phyloP scores from a whole-genome alignment of 768 basidiomycete genomes.

The Tylopilus cervinicoccineus region DNA sequence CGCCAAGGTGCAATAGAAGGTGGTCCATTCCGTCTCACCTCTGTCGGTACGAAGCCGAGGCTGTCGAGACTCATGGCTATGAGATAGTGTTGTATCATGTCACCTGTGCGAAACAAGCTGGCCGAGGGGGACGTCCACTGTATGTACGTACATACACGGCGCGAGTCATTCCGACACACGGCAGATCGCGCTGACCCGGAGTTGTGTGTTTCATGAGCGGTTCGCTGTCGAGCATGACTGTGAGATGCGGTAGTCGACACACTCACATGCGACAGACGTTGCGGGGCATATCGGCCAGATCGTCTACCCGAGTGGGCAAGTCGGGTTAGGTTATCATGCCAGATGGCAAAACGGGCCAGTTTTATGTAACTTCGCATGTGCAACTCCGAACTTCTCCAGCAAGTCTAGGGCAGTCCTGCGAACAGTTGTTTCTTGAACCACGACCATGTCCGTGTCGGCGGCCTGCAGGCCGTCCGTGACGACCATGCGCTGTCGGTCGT shows the following conservation, averaged over 20 bases:
- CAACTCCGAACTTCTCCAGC: constrained; percentile 8
- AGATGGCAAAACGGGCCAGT: not conserved
- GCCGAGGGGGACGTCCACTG: not conserved
- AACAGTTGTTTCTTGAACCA: constrained; percentile 21
- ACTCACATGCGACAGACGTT: constrained; percentile 1
- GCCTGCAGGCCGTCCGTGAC: constrained; percentile 27
- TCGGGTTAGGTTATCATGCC: not conserved
- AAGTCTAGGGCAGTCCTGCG: constrained; percentile 11
- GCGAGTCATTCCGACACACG: constrained; percentile 2
- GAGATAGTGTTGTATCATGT: too few relatives aligned
- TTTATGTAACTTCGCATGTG: constrained; percentile 26
- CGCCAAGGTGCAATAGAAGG: constrained; percentile 27
- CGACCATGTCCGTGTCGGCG: constrained; percentile 31
- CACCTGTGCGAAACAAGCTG: too few relatives aligned
- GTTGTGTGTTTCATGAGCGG: not conserved
- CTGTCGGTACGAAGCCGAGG: not conserved
- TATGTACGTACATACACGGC: too few relatives aligned
- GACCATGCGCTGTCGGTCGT: constrained; percentile 21
- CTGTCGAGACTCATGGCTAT: not conserved
- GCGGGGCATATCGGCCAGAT: constrained; percentile 20
- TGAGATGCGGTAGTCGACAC: constrained; percentile 16
- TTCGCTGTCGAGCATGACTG: not conserved
- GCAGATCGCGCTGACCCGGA: not conserved
- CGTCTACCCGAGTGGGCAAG: not conserved
- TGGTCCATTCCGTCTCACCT: too few relatives aligned